phyloP scores from a whole-genome alignment of 345 rosid species.

The Sisymbrium altissimum region DNA sequence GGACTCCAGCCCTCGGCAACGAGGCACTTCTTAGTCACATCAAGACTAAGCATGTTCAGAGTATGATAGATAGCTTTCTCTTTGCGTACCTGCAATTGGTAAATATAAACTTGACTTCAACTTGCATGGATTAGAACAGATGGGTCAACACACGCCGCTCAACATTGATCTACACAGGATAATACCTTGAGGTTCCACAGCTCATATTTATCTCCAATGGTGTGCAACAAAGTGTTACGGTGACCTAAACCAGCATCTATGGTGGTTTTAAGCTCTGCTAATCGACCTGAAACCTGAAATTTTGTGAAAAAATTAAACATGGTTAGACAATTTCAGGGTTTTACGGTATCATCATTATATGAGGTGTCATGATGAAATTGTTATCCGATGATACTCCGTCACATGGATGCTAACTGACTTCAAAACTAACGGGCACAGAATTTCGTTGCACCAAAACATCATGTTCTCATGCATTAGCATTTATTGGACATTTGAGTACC shows the following conservation, averaged over 20 bases:
- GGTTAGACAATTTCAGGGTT: neutral
- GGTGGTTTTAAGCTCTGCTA: conserved; percentile 78
- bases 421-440: neutral
- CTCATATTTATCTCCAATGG: conserved; percentile 71
- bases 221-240: conserved; percentile 59
- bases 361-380: neutral
- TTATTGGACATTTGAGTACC: neutral
- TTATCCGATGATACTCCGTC: neutral
- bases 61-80: conserved; percentile 92
- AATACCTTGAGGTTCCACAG: conserved; percentile 75
- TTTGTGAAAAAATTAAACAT: neutral
- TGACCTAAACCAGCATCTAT: conserved; percentile 65
- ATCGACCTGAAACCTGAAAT: conserved; percentile 65
- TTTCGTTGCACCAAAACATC: neutral
- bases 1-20: conserved; percentile 98
- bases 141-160: neutral
- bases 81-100: conserved; percentile 65
- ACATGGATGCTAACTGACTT: neutral
- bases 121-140: neutral
- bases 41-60: conserved; percentile 94
- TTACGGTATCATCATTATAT: neutral
- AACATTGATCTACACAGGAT: neutral
- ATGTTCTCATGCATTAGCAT: neutral
- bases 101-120: neutral
- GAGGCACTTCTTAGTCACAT: conserved; percentile 92